phyloP scores from a whole-genome alignment of 768 basidiomycete genomes.

The Lentinula sp. region DNA sequence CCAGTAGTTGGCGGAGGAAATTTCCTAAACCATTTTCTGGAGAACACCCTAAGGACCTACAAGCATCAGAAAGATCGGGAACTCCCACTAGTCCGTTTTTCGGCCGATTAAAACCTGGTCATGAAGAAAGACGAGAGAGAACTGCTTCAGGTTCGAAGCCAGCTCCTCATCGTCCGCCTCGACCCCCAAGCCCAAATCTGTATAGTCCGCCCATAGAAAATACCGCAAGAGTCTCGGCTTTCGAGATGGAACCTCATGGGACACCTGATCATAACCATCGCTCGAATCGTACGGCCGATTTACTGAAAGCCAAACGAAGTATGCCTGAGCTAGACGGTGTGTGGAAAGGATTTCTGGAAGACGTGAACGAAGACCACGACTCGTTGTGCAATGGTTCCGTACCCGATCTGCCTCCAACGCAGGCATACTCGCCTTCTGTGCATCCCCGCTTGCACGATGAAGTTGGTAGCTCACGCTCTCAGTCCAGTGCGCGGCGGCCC shows the following conservation, averaged over 20 bases:
- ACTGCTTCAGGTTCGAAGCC: not conserved
- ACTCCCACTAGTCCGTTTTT: not conserved
- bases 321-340: slow-evolving; percentile 20
- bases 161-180: slow-evolving; percentile 19
- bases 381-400: slow-evolving; percentile 5
- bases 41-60: not conserved
- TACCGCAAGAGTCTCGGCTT: not conserved
- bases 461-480: not conserved
- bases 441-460: slow-evolving; percentile 25
- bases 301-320: slow-evolving; percentile 12
- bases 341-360: slow-evolving; percentile 23
- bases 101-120: not conserved
- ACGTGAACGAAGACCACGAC: slow-evolving; percentile 15
- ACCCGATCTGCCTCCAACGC: not conserved
- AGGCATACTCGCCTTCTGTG: slow-evolving; percentile 15
- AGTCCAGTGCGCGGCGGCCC: too few species aligned
- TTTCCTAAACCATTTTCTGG: not conserved
- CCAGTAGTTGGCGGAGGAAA: slow-evolving; percentile 2
- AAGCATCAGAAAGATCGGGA: not conserved
- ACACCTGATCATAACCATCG: not conserved
- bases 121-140: not conserved
- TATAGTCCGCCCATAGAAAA: not conserved
- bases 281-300: not conserved
- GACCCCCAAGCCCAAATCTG: slow-evolving; percentile 22
- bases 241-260: not conserved